Evolutionary conservation across 2,329 filamentous ascomycete species (phyloP), one percentile per base, ranked within the genome.

Genomic region (Malbranchea cinnamomea): DNA sequence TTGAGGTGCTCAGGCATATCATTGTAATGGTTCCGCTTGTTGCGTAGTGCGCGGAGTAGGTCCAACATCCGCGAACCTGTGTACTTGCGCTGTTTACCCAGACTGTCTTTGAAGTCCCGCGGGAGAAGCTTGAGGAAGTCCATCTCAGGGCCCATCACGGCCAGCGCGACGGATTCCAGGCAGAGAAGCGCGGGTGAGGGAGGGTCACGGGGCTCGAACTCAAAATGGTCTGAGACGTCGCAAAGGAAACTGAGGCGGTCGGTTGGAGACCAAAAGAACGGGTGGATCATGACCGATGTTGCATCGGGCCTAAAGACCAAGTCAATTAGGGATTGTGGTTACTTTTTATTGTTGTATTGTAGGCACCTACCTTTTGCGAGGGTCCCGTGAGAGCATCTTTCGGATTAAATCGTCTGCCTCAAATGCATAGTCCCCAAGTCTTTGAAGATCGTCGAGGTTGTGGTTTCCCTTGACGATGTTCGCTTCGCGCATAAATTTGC

Each of bases 1-100:
- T 77, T 87, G 38, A 93, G 68, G 28, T 72, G 60, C 9, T 85
- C 79, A 5, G 80, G 69, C 81, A 98, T 87, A 52, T 98, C 89
- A 47, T 93, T 85, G 51, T 94, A 98, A 50, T 98, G 89, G 40
- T 95, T 93, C 45, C 80, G 81, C 68, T 98, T 98, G 57, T 98
- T 98, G 14, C 89, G 68, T 33, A 98, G 61, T 2, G 87, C 89
- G 2, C 89, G 71, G 12, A 98, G 60, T 13, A 98, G 64, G 54
- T 98, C 89, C 32, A 98, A 59, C 49, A 98, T 69, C 26, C 74
- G 71, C 2, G 71, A 68, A 0, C 85, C 85, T 0, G 79, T 89
- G 56, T 98, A 98, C 56, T 93, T 94, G 47, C 87, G 72, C 57
- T 95, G 87, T 57, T 91, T 93, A 35, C 84, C 85, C 5, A 95